Percentiles rank a stretch among this genome's conserved stretches.
Conservation (phyloP, 1,284 basidiomycete genomes). For the Sutorius eximius region DNA sequence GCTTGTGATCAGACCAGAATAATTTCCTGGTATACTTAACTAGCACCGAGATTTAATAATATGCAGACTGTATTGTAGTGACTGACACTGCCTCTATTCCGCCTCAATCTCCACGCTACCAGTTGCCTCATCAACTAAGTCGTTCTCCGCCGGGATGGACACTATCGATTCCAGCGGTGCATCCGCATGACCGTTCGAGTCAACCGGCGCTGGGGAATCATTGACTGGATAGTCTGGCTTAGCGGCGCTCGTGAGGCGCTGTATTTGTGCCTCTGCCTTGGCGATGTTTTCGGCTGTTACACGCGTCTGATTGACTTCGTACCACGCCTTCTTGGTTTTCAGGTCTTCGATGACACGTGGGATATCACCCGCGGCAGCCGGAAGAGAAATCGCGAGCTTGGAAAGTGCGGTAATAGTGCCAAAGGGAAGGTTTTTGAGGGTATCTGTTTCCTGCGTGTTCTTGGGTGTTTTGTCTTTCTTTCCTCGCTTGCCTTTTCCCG, state of each 20-base stretch:
- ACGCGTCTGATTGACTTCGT: slow-evolving; percentile 72
- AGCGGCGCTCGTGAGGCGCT: slow-evolving; percentile 52
- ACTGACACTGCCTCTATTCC: slow-evolving; percentile 29
- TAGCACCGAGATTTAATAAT: slow-evolving; percentile 21
- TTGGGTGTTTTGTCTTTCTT: slow-evolving; percentile 57
- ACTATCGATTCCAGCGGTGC: slow-evolving; percentile 47
- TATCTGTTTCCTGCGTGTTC: slow-evolving; percentile 39
- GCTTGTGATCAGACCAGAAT: slow-evolving; percentile 8
- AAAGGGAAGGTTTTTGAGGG: slow-evolving; percentile 64
- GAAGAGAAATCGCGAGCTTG: slow-evolving; percentile 88
- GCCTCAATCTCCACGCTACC: slow-evolving; percentile 45
- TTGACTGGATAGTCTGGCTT: slow-evolving; percentile 50
- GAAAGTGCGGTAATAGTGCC: slow-evolving; percentile 86
- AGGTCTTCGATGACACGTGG: slow-evolving; percentile 87
- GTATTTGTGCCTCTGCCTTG: slow-evolving; percentile 80
- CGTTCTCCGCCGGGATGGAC: slow-evolving; percentile 41
- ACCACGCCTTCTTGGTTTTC: slow-evolving; percentile 95
- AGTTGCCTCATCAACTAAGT: slow-evolving; percentile 34
- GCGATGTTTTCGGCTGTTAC: slow-evolving; percentile 72
- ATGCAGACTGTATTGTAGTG: slow-evolving; percentile 10
- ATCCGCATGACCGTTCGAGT: slow-evolving; percentile 48
- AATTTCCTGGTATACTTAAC: slow-evolving; percentile 15
- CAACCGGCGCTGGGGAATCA: slow-evolving; percentile 32
- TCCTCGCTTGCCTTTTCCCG: slow-evolving; percentile 73
- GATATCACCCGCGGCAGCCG: slow-evolving; percentile 76